Evolutionary conservation across 495 filamentous ascomycete genomes (phyloP).

Genomic region (Wilcoxina mikolae): DNA sequence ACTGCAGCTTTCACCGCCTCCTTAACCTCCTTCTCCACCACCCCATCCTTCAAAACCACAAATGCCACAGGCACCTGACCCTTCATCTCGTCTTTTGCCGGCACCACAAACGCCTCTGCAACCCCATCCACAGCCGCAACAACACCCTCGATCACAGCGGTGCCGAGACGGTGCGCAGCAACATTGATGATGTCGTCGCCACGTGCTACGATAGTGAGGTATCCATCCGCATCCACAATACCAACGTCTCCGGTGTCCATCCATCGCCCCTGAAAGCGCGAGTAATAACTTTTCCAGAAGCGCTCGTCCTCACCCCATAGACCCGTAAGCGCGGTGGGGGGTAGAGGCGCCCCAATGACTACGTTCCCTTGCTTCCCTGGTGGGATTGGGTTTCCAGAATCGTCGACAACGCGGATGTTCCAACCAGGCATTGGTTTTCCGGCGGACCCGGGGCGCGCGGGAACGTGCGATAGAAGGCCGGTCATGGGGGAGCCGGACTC

Average conservation of each 20-base stretch:
- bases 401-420: conserved; percentile 68
- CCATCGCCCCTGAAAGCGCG: conserved; percentile 64
- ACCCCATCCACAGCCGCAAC: conserved; percentile 65
- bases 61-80: conserved; percentile 88
- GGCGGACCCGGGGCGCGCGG: conserved; percentile 60
- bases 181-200: conserved; percentile 91
- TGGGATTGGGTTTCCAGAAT: conserved; percentile 53
- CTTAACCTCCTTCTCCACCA: conserved; percentile 39
- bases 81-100: conserved; percentile 71
- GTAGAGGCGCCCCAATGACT: conserved; percentile 64
- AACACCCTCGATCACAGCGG: conserved; percentile 77
- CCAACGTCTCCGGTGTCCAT: conserved; percentile 86
- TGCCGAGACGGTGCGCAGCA: conserved; percentile 81
- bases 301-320: conserved; percentile 71
- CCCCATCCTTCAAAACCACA: conserved; percentile 40
- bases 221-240: conserved; percentile 61
- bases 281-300: conserved; percentile 68
- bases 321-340: conserved; percentile 70
- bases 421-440: conserved; percentile 86
- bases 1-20: conserved; percentile 59
- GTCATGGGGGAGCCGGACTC: conserved; percentile 85
- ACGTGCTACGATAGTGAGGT: conserved; percentile 52
- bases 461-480: conserved; percentile 38
- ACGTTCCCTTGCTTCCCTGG: conserved; percentile 78
- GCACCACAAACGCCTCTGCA: conserved; percentile 69